phyloP scores from a whole-genome alignment of 1,139 yeast species.

The Saccharomyces uvarum region DNA sequence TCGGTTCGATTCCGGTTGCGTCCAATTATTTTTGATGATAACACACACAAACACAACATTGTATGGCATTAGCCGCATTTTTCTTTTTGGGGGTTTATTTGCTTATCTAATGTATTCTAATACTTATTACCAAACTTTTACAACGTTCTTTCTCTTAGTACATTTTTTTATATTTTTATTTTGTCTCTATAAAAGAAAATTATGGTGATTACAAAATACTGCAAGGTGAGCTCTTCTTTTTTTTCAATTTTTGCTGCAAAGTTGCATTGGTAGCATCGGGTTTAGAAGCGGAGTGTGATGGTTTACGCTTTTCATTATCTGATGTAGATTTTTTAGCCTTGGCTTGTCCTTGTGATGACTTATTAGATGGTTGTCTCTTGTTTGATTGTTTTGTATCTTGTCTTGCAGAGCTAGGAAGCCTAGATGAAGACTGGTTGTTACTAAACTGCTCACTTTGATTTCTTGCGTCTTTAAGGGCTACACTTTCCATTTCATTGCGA shows the following conservation, averaged over 20 bases:
- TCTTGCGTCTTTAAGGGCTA: conserved; percentile 13
- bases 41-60: too few species aligned
- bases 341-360: not conserved
- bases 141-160: not conserved
- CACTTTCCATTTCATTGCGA: conserved; percentile 48
- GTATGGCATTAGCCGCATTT: too few species aligned
- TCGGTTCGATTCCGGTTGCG: conserved; percentile 10
- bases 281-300: not conserved
- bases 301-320: not conserved
- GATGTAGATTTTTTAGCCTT: not conserved
- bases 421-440: not conserved
- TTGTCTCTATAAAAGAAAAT: not conserved
- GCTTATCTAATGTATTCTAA: not conserved
- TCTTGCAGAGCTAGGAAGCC: not conserved
- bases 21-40: too few species aligned
- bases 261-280: not conserved
- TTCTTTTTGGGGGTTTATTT: too few species aligned
- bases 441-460: conserved; percentile 4
- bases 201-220: not conserved
- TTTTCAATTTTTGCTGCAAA: not conserved
- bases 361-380: not conserved
- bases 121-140: not conserved
- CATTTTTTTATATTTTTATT: not conserved
- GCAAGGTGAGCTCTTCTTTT: not conserved
- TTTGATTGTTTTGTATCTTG: not conserved